Evolutionary conservation across 352 stramenopile genomes (phyloP).

Genomic region (Chrysophaeum taylorii): DNA sequence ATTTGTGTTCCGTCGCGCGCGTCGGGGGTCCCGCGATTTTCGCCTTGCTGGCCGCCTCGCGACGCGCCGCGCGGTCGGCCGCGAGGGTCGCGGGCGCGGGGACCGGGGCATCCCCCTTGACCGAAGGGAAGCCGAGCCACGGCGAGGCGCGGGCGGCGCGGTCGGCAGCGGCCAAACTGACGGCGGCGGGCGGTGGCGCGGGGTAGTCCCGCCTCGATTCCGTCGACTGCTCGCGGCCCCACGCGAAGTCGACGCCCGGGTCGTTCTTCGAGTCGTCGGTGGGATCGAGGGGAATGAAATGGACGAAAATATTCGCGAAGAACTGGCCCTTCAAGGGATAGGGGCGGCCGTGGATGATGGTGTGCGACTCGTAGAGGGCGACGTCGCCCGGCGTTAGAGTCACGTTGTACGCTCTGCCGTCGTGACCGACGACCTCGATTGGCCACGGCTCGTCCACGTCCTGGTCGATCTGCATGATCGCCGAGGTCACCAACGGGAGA

Average conservation of each 20-base stretch:
- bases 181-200: too few relatives aligned
- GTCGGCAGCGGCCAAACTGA: too few relatives aligned
- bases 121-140: too few relatives aligned
- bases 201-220: too few relatives aligned
- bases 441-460: constrained; percentile 64
- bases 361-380: constrained; percentile 68
- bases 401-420: constrained; percentile 57
- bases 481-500: constrained; percentile 46
- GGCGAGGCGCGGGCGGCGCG: too few relatives aligned
- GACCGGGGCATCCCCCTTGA: too few relatives aligned
- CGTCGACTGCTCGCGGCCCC: too few relatives aligned
- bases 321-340: constrained; percentile 44
- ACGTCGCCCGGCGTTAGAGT: constrained; percentile 63
- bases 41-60: too few relatives aligned
- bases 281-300: constrained; percentile 34
- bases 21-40: too few relatives aligned
- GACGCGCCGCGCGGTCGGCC: too few relatives aligned
- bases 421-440: constrained; percentile 65
- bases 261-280: background rate
- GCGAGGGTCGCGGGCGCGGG: too few relatives aligned
- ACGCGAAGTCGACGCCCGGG: constrained; percentile 2
- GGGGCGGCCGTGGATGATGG: constrained; percentile 47
- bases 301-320: constrained; percentile 54
- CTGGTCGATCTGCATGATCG: constrained; percentile 65
- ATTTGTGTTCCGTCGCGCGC: too few relatives aligned